Conservation (phyloP, 176 grass and related monocot genomes). For the Phyllostachys edulis region DNA sequence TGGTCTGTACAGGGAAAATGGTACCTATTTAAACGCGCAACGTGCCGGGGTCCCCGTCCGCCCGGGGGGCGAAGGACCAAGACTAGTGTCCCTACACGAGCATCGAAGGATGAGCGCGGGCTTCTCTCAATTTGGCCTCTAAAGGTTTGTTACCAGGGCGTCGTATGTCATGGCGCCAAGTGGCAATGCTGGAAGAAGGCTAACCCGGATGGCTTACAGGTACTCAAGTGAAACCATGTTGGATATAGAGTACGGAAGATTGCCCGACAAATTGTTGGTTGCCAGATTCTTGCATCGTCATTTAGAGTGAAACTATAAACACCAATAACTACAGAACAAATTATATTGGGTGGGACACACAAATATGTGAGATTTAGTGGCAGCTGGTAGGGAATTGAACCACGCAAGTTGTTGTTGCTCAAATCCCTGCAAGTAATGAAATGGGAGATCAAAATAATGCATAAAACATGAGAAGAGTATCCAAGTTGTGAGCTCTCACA, state of each 20-base stretch:
- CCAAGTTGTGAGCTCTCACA: conserved; percentile 56
- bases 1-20: too few relatives aligned
- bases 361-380: conserved; percentile 84
- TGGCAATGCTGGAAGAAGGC: too few relatives aligned
- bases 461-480: not conserved
- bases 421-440: conserved; percentile 69
- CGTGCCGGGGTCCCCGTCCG: too few relatives aligned
- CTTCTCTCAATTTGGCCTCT: too few relatives aligned
- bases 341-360: conserved; percentile 41
- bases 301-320: too few relatives aligned
- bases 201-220: too few relatives aligned
- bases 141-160: too few relatives aligned
- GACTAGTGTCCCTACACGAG: too few relatives aligned
- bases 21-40: too few relatives aligned
- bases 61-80: too few relatives aligned
- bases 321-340: conserved; percentile 7
- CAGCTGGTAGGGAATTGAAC: conserved; percentile 84
- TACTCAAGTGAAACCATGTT: conserved; percentile 70
- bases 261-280: conserved; percentile 67
- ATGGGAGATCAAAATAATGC: conserved; percentile 15
- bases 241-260: conserved; percentile 90
- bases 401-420: conserved; percentile 78
- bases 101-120: too few relatives aligned
- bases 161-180: too few relatives aligned
- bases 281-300: conserved; percentile 72